A percentile compares a stretch with the other conserved stretches of the same genome.
Evolutionary conservation across 495 filamentous ascomycete genomes (phyloP).

Genomic region (Schizothecium vesticola): DNA sequence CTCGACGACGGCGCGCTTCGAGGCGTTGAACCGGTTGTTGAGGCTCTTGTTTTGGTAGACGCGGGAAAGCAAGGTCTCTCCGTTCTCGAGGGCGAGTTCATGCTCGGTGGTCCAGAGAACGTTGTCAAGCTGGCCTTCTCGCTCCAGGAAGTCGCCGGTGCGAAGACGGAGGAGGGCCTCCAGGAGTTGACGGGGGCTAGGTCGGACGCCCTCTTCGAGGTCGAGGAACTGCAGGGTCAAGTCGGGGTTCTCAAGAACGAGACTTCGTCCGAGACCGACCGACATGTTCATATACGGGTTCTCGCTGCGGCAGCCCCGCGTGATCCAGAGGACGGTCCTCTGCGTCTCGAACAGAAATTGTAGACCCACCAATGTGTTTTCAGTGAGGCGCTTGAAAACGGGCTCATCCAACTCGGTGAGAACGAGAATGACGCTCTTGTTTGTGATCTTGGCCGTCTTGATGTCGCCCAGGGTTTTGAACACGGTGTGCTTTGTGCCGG

Average conservation of each 20-base stretch:
- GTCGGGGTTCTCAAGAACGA: slow-evolving; percentile 19
- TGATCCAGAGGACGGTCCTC: slow-evolving; percentile 42
- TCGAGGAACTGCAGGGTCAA: slow-evolving; percentile 30
- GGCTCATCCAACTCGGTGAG: slow-evolving; percentile 36
- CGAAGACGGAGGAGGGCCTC: neutral
- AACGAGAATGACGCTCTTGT: slow-evolving; percentile 26
- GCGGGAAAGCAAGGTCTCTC: neutral
- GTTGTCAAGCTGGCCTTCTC: neutral
- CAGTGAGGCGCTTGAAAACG: slow-evolving; percentile 24
- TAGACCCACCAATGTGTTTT: slow-evolving; percentile 12
- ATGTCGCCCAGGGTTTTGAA: neutral
- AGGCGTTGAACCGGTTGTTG: neutral
- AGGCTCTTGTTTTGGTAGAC: neutral
- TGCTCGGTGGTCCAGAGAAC: neutral
- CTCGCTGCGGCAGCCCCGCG: slow-evolving; percentile 13
- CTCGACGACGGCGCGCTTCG: neutral
- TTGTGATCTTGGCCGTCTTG: neutral
- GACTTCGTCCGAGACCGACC: slow-evolving; percentile 13
- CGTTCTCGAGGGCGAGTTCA: neutral
- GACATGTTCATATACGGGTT: slow-evolving; percentile 16
- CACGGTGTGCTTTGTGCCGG: neutral
- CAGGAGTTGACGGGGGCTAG: neutral
- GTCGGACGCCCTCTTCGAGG: slow-evolving; percentile 10
- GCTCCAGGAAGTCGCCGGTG: neutral
- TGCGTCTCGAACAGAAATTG: slow-evolving; percentile 25